Conservation (phyloP, 805 yeast species). For the Monosporozyma yasuniensis region DNA sequence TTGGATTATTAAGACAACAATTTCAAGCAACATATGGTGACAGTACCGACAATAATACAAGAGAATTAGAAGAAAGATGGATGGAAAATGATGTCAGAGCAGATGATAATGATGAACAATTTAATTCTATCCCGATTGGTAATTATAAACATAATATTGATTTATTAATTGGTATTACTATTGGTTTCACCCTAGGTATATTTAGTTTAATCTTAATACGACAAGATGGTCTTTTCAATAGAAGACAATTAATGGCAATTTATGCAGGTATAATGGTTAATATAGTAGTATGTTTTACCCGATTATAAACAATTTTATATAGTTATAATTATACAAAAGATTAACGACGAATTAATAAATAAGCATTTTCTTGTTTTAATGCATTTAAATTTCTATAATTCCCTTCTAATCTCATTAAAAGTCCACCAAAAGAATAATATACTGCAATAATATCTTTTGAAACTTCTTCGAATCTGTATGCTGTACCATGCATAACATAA, state of each 20-base stretch:
- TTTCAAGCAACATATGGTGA: constrained; percentile 60
- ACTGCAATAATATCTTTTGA: constrained; percentile 62
- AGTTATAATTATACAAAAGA: neutral
- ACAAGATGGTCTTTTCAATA: constrained; percentile 52
- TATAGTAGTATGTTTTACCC: constrained; percentile 49
- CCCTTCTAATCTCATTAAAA: constrained; percentile 89
- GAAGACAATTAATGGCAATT: constrained; percentile 57
- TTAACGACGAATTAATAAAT: constrained; percentile 69
- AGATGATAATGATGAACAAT: constrained; percentile 37
- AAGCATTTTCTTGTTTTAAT: constrained; percentile 90
- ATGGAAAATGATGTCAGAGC: constrained; percentile 65
- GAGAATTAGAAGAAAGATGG: constrained; percentile 81
- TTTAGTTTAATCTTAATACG: constrained; percentile 55
- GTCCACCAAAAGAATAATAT: constrained; percentile 92
- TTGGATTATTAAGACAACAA: constrained; percentile 61
- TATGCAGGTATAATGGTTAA: constrained; percentile 64
- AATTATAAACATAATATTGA: constrained; percentile 50
- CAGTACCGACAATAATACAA: constrained; percentile 34
- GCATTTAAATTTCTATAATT: constrained; percentile 80
- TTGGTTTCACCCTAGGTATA: constrained; percentile 73
- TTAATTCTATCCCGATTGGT: constrained; percentile 34
- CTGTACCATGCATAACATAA: constrained; percentile 96
- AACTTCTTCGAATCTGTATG: constrained; percentile 90
- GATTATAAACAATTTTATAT: neutral
- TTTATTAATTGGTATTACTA: constrained; percentile 55